Evolutionary conservation across 1,139 yeast species (phyloP), one percentile per base, ranked within the genome.

Genomic region (Taphrina populina): DNA sequence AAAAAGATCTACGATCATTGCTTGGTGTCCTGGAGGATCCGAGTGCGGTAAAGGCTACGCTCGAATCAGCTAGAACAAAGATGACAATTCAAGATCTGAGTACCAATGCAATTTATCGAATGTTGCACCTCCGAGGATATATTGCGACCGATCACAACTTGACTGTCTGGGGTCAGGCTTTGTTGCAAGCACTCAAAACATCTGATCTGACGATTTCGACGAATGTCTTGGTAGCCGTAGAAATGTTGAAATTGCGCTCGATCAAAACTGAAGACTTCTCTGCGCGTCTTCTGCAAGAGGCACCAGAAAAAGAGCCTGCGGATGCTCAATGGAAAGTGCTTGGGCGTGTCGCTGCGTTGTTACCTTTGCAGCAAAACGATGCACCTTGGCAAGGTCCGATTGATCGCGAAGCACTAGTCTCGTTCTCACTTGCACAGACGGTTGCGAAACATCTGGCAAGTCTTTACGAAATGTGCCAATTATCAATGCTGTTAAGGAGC

Each of bases 321-420:
- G 66, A 64, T 2, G 71, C 72, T 4, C 65, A 70, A 10, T 67
- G 69, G 52, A 71, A 73, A 40, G 73, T 83, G 49, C 68, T 84
- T 26, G 75, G 87, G 2, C 73, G 88, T 60, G 70, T 83, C 1
- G 78, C 84, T 36, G 73, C 83, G 1, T 71, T 83, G 43, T 76
- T 79, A 58, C 75, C 74, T 60, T 71, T 82, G 39, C 73, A 77
- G 19, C 80, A 81, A 62, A 72, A 69, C 21, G 82, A 84, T 3
- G 76, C 78, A 32, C 81, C 80, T 60, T 78, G 82, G 65, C 79
- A 79, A 58, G 92, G 92, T 0, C 90, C 92, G 3, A 72, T 84
- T 40, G 83, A 86, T 21, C 76, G 84, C 60, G 75, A 77, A 54
- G 72, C 85, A 33, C 71, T 84, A 56, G 75, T 79, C 40, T 85